Base-by-base conservation (phyloP, 257 asterid genomes). In the Mitragyna speciosa region DNA sequence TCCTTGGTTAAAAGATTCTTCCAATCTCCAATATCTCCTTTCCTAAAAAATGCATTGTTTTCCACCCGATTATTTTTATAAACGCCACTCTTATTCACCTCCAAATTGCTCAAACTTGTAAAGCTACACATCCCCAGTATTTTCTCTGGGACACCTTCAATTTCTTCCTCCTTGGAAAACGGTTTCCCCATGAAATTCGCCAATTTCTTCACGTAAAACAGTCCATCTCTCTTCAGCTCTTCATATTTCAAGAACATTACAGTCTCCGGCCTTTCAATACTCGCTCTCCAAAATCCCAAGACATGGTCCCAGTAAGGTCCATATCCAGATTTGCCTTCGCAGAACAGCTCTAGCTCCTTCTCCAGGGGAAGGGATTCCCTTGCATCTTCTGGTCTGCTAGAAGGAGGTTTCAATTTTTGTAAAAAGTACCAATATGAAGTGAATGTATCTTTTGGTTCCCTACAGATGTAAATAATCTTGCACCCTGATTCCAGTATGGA, bases 261-360 rank as follows among this genome's bases (percentile, higher is more conserved):
- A 4, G 6, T 65, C 20, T 30, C 70, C 0, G 86, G 85, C 80
- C 70, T 83, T 77, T 85, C 82, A 48, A 20, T 7, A 2, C 86
- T 85, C 77, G 81, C 43, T 48, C 64, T 80, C 79, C 43, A 77
- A 79, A 77, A 85, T 71, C 86, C 89, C 76, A 83, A 26, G 30
- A 83, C 86, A 30, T 85, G 88, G 12, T 85, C 88, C 56, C 78
- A 52, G 69, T 83, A 81, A 1, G 85, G 83, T 0, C 89, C 89
- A 43, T 80, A 83, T 24, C 80, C 83, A 65, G 16, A 51, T 8
- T 65, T 65, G 19, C 70, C 70, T 65, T 65, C 43, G 16, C 70
- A 31, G 28, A 65, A 65, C 30, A 14, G 6, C 5, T 26, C 70
- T 4, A 65, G 12, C 8, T 36, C 16, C 33, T 28, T 17, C 4